A percentile compares a stretch with the other conserved stretches of the same genome.
Evolutionary conservation across 2,329 filamentous ascomycete genomes (phyloP).

Genomic region (Torrubiellomyces zombiae): DNA sequence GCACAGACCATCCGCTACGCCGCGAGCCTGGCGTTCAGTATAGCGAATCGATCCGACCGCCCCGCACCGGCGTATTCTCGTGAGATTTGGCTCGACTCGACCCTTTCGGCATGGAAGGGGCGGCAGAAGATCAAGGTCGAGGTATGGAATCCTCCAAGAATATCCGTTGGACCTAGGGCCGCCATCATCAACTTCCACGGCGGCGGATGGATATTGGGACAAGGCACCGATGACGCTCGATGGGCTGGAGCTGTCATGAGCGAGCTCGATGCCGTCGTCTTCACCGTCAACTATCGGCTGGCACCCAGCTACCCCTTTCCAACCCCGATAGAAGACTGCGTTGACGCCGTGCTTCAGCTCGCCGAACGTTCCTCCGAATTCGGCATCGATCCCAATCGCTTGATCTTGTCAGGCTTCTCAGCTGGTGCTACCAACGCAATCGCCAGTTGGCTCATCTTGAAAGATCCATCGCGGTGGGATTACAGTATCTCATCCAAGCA

Average conservation of each 20-base stretch:
- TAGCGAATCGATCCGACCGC: constrained; percentile 24
- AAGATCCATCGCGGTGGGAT: constrained; percentile 23
- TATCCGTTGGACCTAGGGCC: constrained; percentile 22
- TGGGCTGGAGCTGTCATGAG: constrained; percentile 38
- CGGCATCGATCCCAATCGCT: constrained; percentile 34
- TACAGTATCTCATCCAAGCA: constrained; percentile 21
- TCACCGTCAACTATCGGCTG: constrained; percentile 52
- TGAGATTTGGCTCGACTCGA: constrained; percentile 26
- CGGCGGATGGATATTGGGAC: constrained; percentile 48
- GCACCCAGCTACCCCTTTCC: constrained; percentile 50
- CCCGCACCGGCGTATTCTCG: constrained; percentile 20
- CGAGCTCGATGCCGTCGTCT: constrained; percentile 37
- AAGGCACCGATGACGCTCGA: constrained; percentile 44
- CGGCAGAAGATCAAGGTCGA: constrained; percentile 27
- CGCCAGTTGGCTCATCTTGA: constrained; percentile 27
- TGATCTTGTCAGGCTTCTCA: constrained; percentile 48
- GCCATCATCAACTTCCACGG: constrained; percentile 52
- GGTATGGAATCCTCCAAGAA: constrained; percentile 24
- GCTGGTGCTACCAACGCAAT: constrained; percentile 42
- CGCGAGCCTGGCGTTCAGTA: constrained; percentile 24
- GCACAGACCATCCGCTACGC: constrained; percentile 27
- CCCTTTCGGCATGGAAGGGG: constrained; percentile 19
- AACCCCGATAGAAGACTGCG: constrained; percentile 46
- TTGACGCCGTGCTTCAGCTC: constrained; percentile 47
- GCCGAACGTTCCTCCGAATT: constrained; percentile 37